These are phyloP conservation scores for Tephrocybe sp. DNA, from an alignment of 768 basidiomycete genomes.

Conservation along the genomic window DNA sequence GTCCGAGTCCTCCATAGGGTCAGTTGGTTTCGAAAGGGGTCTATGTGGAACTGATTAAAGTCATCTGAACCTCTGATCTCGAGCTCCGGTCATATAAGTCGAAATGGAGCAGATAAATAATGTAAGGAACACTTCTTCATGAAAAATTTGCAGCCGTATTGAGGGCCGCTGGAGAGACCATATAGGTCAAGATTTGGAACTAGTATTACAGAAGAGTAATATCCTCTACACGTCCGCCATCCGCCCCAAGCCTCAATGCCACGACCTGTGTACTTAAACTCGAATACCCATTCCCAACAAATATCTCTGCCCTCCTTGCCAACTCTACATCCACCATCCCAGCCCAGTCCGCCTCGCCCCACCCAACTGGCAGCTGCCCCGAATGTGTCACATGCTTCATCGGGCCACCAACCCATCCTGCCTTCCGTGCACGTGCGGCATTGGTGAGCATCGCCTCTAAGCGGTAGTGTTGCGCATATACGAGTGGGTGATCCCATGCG, in stretches of 20 bases:
- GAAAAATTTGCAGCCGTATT: too few relatives aligned
- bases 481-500: slow-evolving; percentile 42
- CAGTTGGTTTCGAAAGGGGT: too few relatives aligned
- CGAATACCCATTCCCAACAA: slow-evolving; percentile 48
- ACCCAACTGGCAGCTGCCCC: slow-evolving; percentile 30
- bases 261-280: slow-evolving; percentile 42
- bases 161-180: too few relatives aligned
- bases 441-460: slow-evolving; percentile 34
- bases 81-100: too few relatives aligned
- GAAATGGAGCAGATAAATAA: too few relatives aligned
- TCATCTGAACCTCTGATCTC: too few relatives aligned
- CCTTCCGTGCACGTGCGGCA: slow-evolving; percentile 26
- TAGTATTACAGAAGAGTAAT: slow-evolving; percentile 29
- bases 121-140: too few relatives aligned
- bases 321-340: slow-evolving; percentile 46
- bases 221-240: slow-evolving; percentile 31
- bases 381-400: slow-evolving; percentile 41
- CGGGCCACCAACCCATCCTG: slow-evolving; percentile 38
- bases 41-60: too few relatives aligned
- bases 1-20: too few relatives aligned
- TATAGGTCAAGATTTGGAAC: too few relatives aligned
- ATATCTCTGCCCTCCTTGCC: slow-evolving; percentile 38
- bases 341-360: slow-evolving; percentile 41
- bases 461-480: slow-evolving; percentile 40
- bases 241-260: slow-evolving; percentile 38